Evolutionary conservation across 2,329 filamentous ascomycete genomes (phyloP), one percentile per base, ranked within the genome.

Genomic region (Colletotrichum neosansevieriae): DNA sequence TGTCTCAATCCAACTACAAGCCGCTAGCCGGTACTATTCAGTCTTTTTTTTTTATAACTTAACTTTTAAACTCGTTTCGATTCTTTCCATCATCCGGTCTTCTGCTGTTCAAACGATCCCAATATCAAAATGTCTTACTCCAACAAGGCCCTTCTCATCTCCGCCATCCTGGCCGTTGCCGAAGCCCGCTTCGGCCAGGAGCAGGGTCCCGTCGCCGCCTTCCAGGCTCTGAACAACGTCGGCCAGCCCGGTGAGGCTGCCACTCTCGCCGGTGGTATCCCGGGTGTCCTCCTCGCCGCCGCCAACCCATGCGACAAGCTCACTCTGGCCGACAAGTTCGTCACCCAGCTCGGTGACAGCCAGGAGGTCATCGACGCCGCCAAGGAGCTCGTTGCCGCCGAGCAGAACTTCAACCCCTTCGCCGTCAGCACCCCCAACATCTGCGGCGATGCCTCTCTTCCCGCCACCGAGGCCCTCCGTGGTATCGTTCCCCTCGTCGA

Each of bases 341-440:
- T 92, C 70, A 74, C 83, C 9, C 78, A 86, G 60, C 88, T 91
- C 38, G 90, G 90, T 60, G 84, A 79, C 51, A 87, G 88, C 72
- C 78, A 83, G n/a, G 80, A 84, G 69, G 88, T 89, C 71, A 81
- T 92, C 66, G 82, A 84, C 13, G 90, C 88, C 19, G 90, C 90
- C 17, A 84, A 84, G 66, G 85, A 85, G 15, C 83, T 92, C 42
- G 89, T 92, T 13, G 85, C 86, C 29, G 89, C 90, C 4, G 90
- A 92, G 82, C 89, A 91, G 79, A 92, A 92, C 85, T 91, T 91
- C 82, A 92, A 92, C 81, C 89, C 88, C 58, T 91, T 89, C 72
- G 86, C 79, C 63, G 84, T 86, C 70, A 81, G 80, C 73, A 83
- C 88, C 38, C 89, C 88, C 17, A 87, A 84, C 70, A 86, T 93